A percentile compares a stretch with the other conserved stretches of the same genome.
phyloP scores from a whole-genome alignment of 1,284 basidiomycete species.

The Trametes sp. region DNA sequence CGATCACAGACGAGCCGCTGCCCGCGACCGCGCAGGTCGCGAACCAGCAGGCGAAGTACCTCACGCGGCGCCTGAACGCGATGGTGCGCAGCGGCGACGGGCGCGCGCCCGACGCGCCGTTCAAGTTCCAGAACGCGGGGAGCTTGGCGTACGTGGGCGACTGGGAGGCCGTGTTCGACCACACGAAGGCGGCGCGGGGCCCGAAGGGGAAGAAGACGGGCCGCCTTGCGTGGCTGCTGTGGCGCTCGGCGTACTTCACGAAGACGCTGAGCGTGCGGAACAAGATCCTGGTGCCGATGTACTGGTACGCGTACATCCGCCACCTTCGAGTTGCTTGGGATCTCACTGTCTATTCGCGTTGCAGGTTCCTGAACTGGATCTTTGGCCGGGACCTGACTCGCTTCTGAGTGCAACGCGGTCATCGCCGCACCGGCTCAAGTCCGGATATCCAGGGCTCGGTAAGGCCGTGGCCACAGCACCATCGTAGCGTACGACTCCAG shows the following conservation, averaged over 20 bases:
- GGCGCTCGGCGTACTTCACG: slow-evolving; percentile 84
- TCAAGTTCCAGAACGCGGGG: slow-evolving; percentile 71
- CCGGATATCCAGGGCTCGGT: neutral
- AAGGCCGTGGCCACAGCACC: neutral
- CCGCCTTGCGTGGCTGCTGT: slow-evolving; percentile 78
- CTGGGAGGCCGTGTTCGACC: slow-evolving; percentile 83
- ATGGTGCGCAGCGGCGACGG: slow-evolving; percentile 56
- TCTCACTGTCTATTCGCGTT: slow-evolving; percentile 1
- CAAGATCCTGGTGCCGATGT: slow-evolving; percentile 77
- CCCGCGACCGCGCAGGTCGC: slow-evolving; percentile 92
- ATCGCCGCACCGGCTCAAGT: neutral
- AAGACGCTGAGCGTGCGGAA: slow-evolving; percentile 82
- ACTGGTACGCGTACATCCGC: slow-evolving; percentile 58
- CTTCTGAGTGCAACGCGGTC: slow-evolving; percentile 55
- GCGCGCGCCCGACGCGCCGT: slow-evolving; percentile 43
- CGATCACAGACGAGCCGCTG: slow-evolving; percentile 65
- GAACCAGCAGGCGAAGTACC: slow-evolving; percentile 80
- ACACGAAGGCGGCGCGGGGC: slow-evolving; percentile 57
- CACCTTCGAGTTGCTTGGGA: neutral
- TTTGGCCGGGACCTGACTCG: slow-evolving; percentile 84
- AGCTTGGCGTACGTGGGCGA: slow-evolving; percentile 85
- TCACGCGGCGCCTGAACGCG: slow-evolving; percentile 73
- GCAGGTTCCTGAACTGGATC: slow-evolving; percentile 72
- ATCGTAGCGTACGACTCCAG: neutral
- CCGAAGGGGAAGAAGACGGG: slow-evolving; percentile 74